phyloP scores from a whole-genome alignment of 106 monocot genomes.

The Dendrobium officinale region DNA sequence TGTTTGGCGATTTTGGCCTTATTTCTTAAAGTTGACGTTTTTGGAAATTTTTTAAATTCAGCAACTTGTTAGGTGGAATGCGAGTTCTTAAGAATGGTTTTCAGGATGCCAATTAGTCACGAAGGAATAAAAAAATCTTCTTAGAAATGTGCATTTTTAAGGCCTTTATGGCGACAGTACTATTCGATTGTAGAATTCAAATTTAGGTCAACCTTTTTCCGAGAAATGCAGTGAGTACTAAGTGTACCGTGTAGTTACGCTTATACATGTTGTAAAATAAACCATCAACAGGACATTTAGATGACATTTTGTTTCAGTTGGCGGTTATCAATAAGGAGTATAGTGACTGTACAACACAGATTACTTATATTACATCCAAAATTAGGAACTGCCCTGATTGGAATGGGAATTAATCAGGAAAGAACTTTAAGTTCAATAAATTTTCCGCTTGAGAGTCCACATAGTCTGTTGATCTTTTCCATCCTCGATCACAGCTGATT shows the following conservation, averaged over 20 bases:
- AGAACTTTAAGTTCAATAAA: background rate
- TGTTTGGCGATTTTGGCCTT: background rate
- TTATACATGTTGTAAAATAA: background rate
- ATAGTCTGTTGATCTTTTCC: background rate
- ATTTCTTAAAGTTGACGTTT: too few relatives aligned
- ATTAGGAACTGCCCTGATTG: background rate
- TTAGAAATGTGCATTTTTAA: background rate
- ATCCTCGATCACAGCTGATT: background rate
- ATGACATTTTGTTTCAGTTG: background rate
- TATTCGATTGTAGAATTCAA: background rate
- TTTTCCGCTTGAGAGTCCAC: background rate
- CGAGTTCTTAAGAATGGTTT: background rate
- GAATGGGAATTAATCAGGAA: background rate
- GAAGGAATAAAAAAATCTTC: background rate
- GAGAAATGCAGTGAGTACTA: background rate
- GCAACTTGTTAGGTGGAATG: background rate
- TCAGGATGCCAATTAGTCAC: background rate
- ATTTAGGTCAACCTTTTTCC: background rate
- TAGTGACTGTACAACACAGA: background rate
- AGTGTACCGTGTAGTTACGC: background rate
- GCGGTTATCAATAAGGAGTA: background rate
- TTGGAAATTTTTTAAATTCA: background rate
- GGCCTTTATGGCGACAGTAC: background rate
- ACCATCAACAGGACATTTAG: background rate
- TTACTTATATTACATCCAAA: background rate